phyloP scores from a whole-genome alignment of 2,329 filamentous ascomycete species.

The Coniochaeta hoffmannii region DNA sequence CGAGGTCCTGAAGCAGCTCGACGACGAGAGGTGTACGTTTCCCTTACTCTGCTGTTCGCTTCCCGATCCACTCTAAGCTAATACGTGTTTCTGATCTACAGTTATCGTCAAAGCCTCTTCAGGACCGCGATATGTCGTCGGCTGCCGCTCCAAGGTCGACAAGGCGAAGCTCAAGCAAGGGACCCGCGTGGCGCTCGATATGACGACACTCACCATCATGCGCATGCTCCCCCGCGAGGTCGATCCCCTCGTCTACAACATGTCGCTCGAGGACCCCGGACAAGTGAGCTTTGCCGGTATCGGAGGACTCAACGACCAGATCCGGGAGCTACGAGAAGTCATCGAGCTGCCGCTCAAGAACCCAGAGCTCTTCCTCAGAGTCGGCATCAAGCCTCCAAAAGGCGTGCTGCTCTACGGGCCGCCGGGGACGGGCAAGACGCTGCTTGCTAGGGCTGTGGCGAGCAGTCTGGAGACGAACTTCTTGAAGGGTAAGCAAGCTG shows the following conservation, averaged over 20 bases:
- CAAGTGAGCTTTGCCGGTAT: conserved; percentile 98
- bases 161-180: conserved; percentile 97
- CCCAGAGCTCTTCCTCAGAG: conserved; percentile 90
- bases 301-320: conserved; percentile 96
- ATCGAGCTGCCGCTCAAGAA: conserved; percentile 98
- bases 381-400: conserved; percentile 98
- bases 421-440: conserved; percentile 92
- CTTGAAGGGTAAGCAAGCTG: conserved; percentile 66
- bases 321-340: conserved; percentile 91
- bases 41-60: background rate
- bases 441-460: conserved; percentile 88
- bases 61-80: background rate
- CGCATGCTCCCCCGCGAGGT: conserved; percentile 98
- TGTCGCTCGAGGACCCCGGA: conserved; percentile 96
- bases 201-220: conserved; percentile 99
- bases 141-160: conserved; percentile 97
- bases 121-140: conserved; percentile 94
- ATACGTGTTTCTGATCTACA: conserved; percentile 29
- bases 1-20: conserved; percentile 96
- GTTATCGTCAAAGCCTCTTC: conserved; percentile 98
- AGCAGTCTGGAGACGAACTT: conserved; percentile 98
- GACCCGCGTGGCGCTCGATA: conserved; percentile 92
- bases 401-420: conserved; percentile 94
- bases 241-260: conserved; percentile 98
- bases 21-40: conserved; percentile 90